These are phyloP conservation scores for Vanderwaltozyma polyspora DNA, from an alignment of 805 yeast species.

Conservation along the genomic window DNA sequence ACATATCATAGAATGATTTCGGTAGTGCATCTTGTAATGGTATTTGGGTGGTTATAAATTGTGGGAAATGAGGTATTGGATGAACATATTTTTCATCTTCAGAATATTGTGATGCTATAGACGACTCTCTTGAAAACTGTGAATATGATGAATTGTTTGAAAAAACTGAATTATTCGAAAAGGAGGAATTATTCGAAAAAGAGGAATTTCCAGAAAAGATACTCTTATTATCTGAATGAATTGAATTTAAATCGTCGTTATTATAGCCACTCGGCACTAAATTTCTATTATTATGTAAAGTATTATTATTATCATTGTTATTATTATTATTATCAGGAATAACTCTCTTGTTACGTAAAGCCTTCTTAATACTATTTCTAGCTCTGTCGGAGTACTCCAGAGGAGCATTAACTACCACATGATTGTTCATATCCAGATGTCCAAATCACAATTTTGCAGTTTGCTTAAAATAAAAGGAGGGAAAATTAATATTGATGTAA, in stretches of 20 bases:
- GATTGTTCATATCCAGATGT: too few relatives aligned
- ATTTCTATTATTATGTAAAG: not conserved
- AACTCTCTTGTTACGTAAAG: constrained; percentile 6
- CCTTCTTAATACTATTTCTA: constrained; percentile 25
- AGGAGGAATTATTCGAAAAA: not conserved
- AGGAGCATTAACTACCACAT: not conserved
- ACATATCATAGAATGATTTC: constrained; percentile 40
- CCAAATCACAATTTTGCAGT: too few relatives aligned
- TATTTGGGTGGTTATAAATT: constrained; percentile 12
- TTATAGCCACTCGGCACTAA: too few relatives aligned
- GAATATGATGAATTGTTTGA: not conserved
- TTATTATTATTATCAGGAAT: not conserved
- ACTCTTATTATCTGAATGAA: not conserved
- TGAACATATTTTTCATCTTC: not conserved
- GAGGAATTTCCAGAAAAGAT: too few relatives aligned
- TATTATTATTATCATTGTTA: not conserved
- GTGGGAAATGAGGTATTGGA: not conserved
- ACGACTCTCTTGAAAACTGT: not conserved
- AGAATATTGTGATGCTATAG: not conserved
- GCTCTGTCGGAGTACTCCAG: not conserved
- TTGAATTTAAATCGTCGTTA: not conserved
- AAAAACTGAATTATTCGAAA: too few relatives aligned
- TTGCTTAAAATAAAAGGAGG: too few relatives aligned
- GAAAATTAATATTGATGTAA: too few relatives aligned
- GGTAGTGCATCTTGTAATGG: constrained; percentile 45